Evolutionary conservation across 495 filamentous ascomycete genomes (phyloP).

Genomic region (Parachaetomium inaequale): DNA sequence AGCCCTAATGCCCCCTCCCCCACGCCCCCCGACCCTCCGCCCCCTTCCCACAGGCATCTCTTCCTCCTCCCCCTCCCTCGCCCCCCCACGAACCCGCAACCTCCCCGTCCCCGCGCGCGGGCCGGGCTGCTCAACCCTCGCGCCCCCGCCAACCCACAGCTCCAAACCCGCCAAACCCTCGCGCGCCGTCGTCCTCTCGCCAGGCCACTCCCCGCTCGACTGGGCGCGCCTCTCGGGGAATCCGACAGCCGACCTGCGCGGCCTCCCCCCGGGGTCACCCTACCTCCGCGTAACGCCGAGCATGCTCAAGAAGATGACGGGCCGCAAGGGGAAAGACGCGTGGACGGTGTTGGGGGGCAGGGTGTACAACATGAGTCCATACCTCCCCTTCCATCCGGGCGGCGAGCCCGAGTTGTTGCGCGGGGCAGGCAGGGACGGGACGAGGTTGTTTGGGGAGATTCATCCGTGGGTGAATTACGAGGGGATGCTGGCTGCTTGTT

Average conservation of each 20-base stretch:
- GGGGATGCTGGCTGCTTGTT: slow-evolving; percentile 79
- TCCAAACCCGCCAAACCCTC: slow-evolving; percentile 47
- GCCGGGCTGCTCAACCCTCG: slow-evolving; percentile 38
- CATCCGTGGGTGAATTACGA: slow-evolving; percentile 99
- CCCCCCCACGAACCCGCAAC: slow-evolving; percentile 40
- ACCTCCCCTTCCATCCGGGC: slow-evolving; percentile 86
- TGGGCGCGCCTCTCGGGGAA: slow-evolving; percentile 77
- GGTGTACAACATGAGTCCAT: slow-evolving; percentile 92
- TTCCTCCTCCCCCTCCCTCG: slow-evolving; percentile 24
- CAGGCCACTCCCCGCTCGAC: slow-evolving; percentile 90
- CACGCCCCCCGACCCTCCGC: slow-evolving; percentile 31
- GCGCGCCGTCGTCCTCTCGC: slow-evolving; percentile 65
- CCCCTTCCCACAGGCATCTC: slow-evolving; percentile 10
- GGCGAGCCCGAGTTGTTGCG: slow-evolving; percentile 82
- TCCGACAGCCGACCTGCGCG: slow-evolving; percentile 64
- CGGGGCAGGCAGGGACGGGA: slow-evolving; percentile 72
- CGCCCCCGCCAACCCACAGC: slow-evolving; percentile 47
- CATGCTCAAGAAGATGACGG: slow-evolving; percentile 68
- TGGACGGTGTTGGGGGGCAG: slow-evolving; percentile 84
- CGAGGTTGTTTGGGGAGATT: slow-evolving; percentile 79
- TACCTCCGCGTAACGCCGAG: slow-evolving; percentile 70
- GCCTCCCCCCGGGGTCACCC: slow-evolving; percentile 40
- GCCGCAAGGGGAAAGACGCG: slow-evolving; percentile 75
- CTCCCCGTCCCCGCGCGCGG: slow-evolving; percentile 31
- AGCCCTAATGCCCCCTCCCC: slow-evolving; percentile 32